Evolutionary conservation across 306 rosid genomes (phyloP).

Genomic region (Begonia masoniana): DNA sequence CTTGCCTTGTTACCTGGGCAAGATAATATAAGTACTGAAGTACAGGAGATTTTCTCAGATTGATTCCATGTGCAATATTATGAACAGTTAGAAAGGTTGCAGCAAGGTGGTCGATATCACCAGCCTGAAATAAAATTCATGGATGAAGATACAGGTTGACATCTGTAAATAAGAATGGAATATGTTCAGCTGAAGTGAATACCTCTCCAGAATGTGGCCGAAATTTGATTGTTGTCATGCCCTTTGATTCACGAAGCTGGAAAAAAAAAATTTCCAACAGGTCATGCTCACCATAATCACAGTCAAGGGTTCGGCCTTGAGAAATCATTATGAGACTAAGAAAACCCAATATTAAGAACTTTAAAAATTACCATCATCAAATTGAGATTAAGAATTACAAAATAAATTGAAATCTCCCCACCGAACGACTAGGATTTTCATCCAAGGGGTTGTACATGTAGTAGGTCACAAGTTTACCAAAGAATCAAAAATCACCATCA

Average conservation of each 20-base stretch:
- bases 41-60: conserved; percentile 89
- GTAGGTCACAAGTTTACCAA: no score
- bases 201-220: conserved; percentile 99
- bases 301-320: no score
- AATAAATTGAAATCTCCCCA: not conserved
- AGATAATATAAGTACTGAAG: conserved; percentile 86
- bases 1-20: conserved; percentile 55
- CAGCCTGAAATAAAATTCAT: conserved; percentile 47
- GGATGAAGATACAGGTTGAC: conserved; percentile 12
- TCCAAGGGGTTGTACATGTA: no score
- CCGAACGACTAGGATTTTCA: no score
- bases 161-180: not conserved
- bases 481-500: not conserved
- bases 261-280: conserved; percentile 15
- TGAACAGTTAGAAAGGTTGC: conserved; percentile 80
- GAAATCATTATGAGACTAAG: not conserved
- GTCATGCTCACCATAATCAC: not conserved
- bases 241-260: conserved; percentile 97
- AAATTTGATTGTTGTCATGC: conserved; percentile 88
- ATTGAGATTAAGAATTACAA: not conserved
- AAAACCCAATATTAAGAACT: not conserved
- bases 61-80: conserved; percentile 92
- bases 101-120: conserved; percentile 98
- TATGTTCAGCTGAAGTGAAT: conserved; percentile 7
- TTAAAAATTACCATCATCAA: not conserved